phyloP scores from a whole-genome alignment of 1,284 basidiomycete species.

The Cryptococcus sp. region DNA sequence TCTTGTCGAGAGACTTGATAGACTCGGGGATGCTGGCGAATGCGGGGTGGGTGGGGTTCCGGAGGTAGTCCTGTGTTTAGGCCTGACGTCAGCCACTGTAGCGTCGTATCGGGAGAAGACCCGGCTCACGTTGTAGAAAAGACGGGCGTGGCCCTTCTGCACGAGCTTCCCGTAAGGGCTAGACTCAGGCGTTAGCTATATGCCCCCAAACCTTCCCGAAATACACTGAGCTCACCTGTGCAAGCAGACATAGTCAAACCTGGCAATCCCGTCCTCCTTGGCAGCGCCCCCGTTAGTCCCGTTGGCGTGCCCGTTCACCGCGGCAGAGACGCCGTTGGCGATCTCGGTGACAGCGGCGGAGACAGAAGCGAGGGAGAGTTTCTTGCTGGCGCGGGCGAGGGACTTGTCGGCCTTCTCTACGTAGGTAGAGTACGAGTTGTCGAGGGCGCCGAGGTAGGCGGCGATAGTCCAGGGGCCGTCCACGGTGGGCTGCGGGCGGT shows the following conservation, averaged over 20 bases:
- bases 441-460: constrained; percentile 91
- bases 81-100: not conserved
- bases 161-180: constrained; percentile 95
- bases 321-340: constrained; percentile 32
- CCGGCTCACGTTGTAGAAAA: constrained; percentile 53
- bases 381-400: constrained; percentile 45
- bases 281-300: constrained; percentile 18
- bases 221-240: constrained; percentile 56
- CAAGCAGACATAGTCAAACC: constrained; percentile 87
- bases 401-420: constrained; percentile 73
- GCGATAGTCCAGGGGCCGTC: constrained; percentile 96
- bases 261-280: constrained; percentile 59
- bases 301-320: constrained; percentile 29
- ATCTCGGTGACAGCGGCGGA: constrained; percentile 25
- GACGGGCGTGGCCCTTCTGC: constrained; percentile 92
- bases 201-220: not conserved
- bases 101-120: not conserved
- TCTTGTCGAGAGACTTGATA: constrained; percentile 61
- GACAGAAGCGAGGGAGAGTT: constrained; percentile 36
- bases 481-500: constrained; percentile 72
- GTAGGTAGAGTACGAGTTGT: constrained; percentile 83
- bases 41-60: constrained; percentile 66
- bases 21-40: constrained; percentile 73
- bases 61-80: constrained; percentile 69
- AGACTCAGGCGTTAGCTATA: too few relatives aligned